phyloP scores from a whole-genome alignment of 192 early-diverging fungal genomes.

The Dissophora globulifera region DNA sequence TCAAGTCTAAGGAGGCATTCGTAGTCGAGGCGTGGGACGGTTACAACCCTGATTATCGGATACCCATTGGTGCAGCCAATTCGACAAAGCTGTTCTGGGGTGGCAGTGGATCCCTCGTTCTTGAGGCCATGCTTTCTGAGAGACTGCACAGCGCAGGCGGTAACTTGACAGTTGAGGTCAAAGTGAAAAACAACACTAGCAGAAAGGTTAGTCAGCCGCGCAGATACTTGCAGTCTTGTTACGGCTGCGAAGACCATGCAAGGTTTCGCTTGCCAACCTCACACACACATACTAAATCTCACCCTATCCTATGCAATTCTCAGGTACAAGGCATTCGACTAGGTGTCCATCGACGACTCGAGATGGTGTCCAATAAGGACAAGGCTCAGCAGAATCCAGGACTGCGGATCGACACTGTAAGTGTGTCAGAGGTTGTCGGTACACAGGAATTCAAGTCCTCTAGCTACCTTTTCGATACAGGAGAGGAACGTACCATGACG shows the following conservation, averaged over 20 bases:
- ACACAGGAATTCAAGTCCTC: conserved; percentile 64
- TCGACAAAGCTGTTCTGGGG: conserved; percentile 58
- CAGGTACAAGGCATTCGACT: conserved; percentile 68
- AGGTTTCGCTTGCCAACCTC: too few species aligned
- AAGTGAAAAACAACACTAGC: conserved; percentile 60
- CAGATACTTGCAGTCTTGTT: neutral
- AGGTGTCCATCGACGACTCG: conserved; percentile 54
- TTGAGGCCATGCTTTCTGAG: conserved; percentile 51
- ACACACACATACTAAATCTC: neutral
- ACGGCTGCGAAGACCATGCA: too few species aligned
- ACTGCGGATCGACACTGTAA: conserved; percentile 57
- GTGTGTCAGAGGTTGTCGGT: conserved; percentile 51
- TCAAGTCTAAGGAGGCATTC: conserved; percentile 67
- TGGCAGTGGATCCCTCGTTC: conserved; percentile 42
- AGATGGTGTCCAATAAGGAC: conserved; percentile 61
- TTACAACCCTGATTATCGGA: conserved; percentile 50
- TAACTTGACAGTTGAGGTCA: conserved; percentile 55
- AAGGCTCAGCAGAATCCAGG: conserved; percentile 53
- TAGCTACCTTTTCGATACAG: conserved; percentile 67
- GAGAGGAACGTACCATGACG: conserved; percentile 63
- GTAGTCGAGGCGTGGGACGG: conserved; percentile 67
- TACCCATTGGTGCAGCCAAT: conserved; percentile 45
- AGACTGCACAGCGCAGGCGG: conserved; percentile 54
- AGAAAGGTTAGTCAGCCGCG: conserved; percentile 47
- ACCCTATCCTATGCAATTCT: neutral